Evolutionary conservation across 31 red algal genomes (phyloP), one percentile per base, ranked within the genome.

Genomic region (Porphyra umbilicalis): DNA sequence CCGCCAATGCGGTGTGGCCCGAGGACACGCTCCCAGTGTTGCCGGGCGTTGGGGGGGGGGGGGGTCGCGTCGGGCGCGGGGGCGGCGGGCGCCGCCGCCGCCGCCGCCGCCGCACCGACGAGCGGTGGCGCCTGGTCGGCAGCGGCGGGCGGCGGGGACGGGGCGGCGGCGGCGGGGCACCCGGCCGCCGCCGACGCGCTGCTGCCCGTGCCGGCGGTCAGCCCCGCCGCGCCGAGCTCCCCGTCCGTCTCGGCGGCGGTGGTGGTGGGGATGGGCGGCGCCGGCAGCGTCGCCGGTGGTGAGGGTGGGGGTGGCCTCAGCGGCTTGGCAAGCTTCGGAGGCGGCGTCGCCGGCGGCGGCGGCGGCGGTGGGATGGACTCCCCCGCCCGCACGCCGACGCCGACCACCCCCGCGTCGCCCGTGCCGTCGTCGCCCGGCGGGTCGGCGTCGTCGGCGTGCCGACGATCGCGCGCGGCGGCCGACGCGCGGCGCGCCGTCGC

Each of bases 1-100:
- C 84, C 8, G 92, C 87, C 44, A 88, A 94, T 75, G 80, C 87
- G 9, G 85, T 90, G 35, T 94, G 88, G 92, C 92, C 88, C 4
- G 92, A 94, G 33, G 76, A 75, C 36, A 76, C 84, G 30, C 76
- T 84, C 68, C 78, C 35, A 31, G n/a, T 39, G 6, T 15, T 38
- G 34, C 25, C 33, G 5, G 85, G 75, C 29, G 39, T 33, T 29
- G 74, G 30, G 16, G 35, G 44, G 31, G n/a, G n/a, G n/a, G n/a
- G n/a, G n/a, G n/a, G n/a, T n/a, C n/a, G n/a, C n/a, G n/a, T n/a
- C n/a, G n/a, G 36, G 68, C 74, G 75, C 87, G 34, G 34, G 32
- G 9, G 32, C 79, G 15, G 33, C 75, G 57, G 35, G 68, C 39
- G 75, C n/a, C 0, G 25, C 80, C 5, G 74, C 68, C 75, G 35